These are phyloP conservation scores for Cladosporium colombiae DNA, from an alignment of 2,329 filamentous ascomycete genomes.

Conservation along the genomic window DNA sequence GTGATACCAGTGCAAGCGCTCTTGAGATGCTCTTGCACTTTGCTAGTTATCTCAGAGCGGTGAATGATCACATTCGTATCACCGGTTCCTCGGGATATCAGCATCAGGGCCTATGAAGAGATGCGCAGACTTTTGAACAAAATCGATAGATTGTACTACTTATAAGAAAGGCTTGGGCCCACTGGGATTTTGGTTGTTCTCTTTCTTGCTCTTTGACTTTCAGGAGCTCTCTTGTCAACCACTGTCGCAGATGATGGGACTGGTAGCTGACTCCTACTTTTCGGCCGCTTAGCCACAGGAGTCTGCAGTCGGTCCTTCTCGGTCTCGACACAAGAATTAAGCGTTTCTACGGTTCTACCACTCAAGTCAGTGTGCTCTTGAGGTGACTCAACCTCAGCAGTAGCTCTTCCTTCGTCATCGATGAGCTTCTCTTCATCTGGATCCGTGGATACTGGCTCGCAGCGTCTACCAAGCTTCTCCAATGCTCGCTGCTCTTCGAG, in stretches of 20 bases:
- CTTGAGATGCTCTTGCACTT: not conserved
- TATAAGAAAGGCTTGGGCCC: slow-evolving; percentile 4
- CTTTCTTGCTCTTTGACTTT: slow-evolving; percentile 10
- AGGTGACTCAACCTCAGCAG: not conserved
- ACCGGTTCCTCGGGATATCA: not conserved
- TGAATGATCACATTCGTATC: not conserved
- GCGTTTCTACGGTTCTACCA: not conserved
- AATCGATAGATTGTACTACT: not conserved
- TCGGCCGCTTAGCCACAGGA: not conserved
- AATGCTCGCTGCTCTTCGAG: slow-evolving; percentile 22
- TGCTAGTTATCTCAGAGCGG: not conserved
- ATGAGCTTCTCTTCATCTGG: slow-evolving; percentile 12
- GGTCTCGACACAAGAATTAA: not conserved
- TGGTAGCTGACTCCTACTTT: slow-evolving; percentile 13
- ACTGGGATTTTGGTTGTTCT: not conserved
- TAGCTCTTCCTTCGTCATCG: not conserved
- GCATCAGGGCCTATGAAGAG: not conserved
- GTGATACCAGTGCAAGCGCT: not conserved
- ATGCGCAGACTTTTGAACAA: not conserved
- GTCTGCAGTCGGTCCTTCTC: not conserved
- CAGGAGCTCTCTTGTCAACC: slow-evolving; percentile 6
- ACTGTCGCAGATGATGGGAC: slow-evolving; percentile 10
- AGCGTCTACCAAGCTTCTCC: slow-evolving; percentile 22
- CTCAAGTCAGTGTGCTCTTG: not conserved
- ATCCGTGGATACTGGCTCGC: slow-evolving; percentile 21